Evolutionary conservation across 2,329 filamentous ascomycete species (phyloP), one percentile per base, ranked within the genome.

Genomic region (Ophiosphaerella herpotricha): DNA sequence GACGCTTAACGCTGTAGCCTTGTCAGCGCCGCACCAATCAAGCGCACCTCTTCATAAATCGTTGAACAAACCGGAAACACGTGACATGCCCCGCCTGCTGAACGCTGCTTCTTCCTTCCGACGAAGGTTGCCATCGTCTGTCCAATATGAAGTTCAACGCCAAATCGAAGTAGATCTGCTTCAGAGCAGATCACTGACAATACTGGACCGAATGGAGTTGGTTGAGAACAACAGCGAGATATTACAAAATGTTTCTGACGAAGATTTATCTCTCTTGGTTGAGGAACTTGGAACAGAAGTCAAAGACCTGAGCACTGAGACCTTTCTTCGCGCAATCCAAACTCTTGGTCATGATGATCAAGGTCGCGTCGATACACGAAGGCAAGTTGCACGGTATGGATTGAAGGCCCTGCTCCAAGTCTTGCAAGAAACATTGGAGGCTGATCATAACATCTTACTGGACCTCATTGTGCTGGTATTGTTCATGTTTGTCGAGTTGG

Each of bases 151-250:
- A 33, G 89, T 88, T 61, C 80, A 84, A 52, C 81, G 84, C 14
- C 85, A 86, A 1, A 75, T 96, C 26, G 80, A 87, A 38, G 80
- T 83, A 35, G 90, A 96, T 68, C 77, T 95, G 8, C 89, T 90
- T 44, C 84, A 89, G 55, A 87, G 90, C 42, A 83, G 88, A 1
- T 83, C 87, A 4, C 54, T 73, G 14, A 72, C 72, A 9, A 55
- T 70, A 24, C 78, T 85, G 11, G 88, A 91, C 63, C 84, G 89
- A 31, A 88, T 97, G 67, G 85, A 89, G 63, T 80, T 80, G 50
- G 87, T 97, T 58, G 91, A 90, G 41, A 88, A 91, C 53, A 85
- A 86, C 54, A 89, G 89, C 52, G 87, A 87, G 23, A 90, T 97
- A 61, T 86, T 84, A 70, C 84, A 87, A 29, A 86, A 89, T 50